phyloP scores from a whole-genome alignment of 306 rosid species.

The Malus orientalis region DNA sequence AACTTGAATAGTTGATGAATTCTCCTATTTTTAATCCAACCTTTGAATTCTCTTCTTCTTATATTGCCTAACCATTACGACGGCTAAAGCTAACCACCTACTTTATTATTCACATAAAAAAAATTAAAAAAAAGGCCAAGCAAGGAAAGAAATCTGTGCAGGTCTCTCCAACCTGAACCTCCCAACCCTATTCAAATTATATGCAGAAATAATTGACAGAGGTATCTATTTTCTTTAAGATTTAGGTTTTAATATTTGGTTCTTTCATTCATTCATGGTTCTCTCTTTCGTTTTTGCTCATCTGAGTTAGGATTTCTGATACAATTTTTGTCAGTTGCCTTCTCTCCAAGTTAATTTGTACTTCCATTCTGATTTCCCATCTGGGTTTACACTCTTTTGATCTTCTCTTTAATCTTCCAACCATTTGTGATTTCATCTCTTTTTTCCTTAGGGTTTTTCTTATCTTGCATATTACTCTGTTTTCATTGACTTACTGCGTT shows the following conservation, averaged over 20 bases:
- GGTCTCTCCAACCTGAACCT: neutral
- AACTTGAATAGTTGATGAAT: neutral
- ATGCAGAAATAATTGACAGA: neutral
- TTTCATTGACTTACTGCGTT: neutral
- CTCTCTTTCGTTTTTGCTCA: neutral
- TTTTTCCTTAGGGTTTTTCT: neutral
- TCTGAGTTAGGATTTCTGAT: neutral
- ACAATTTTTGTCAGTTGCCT: neutral
- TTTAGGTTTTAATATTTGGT: neutral
- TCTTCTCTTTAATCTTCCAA: neutral
- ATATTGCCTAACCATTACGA: neutral
- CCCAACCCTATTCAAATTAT: neutral
- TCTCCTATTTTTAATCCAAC: neutral
- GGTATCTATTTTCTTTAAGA: neutral
- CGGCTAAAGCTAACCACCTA: neutral
- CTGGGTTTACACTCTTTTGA: neutral
- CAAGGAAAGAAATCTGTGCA: neutral
- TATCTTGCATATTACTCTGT: neutral
- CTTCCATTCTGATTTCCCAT: neutral
- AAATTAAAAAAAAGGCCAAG: neutral
- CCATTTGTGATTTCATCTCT: neutral
- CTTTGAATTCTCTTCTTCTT: neutral
- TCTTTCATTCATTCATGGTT: neutral
- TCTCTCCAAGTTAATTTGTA: neutral
- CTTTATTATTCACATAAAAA: neutral